Evolutionary conservation across 2,329 filamentous ascomycete genomes (phyloP).

Genomic region (Scolecobasidium constrictum): DNA sequence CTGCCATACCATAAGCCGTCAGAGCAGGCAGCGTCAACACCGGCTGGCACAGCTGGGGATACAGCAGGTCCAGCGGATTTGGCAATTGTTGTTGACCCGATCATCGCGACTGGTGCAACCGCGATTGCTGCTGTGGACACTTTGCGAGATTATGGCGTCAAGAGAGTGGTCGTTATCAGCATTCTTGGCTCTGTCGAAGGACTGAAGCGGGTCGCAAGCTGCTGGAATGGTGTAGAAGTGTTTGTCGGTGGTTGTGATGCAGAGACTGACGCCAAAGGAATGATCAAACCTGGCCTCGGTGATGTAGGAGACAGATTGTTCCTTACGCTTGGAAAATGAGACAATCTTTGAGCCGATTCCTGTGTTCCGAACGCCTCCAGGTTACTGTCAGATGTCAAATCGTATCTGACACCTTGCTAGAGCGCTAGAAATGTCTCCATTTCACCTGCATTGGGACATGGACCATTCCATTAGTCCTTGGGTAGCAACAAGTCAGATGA

Average conservation of each 20-base stretch:
- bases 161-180: slow-evolving; percentile 63
- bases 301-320: slow-evolving; percentile 88
- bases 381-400: too few species aligned
- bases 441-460: too few species aligned
- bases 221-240: slow-evolving; percentile 72
- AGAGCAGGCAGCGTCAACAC: slow-evolving; percentile 23
- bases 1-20: slow-evolving; percentile 60
- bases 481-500: too few species aligned
- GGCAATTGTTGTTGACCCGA: slow-evolving; percentile 79
- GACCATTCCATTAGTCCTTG: too few species aligned
- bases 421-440: too few species aligned
- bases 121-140: slow-evolving; percentile 83
- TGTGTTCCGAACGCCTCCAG: too few species aligned
- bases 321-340: slow-evolving; percentile 75
- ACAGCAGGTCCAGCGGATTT: slow-evolving; percentile 39
- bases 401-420: too few species aligned
- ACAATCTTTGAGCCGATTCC: background rate
- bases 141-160: slow-evolving; percentile 83
- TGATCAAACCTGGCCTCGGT: slow-evolving; percentile 83
- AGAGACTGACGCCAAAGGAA: slow-evolving; percentile 64
- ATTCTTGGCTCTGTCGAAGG: slow-evolving; percentile 65
- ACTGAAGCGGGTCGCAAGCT: slow-evolving; percentile 57
- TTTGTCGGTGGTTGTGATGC: slow-evolving; percentile 75
- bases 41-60: background rate
- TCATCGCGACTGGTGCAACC: slow-evolving; percentile 89